These are phyloP conservation scores for Neoscytalidium dimidiatum DNA, from an alignment of 2,329 filamentous ascomycete species.

Conservation along the genomic window DNA sequence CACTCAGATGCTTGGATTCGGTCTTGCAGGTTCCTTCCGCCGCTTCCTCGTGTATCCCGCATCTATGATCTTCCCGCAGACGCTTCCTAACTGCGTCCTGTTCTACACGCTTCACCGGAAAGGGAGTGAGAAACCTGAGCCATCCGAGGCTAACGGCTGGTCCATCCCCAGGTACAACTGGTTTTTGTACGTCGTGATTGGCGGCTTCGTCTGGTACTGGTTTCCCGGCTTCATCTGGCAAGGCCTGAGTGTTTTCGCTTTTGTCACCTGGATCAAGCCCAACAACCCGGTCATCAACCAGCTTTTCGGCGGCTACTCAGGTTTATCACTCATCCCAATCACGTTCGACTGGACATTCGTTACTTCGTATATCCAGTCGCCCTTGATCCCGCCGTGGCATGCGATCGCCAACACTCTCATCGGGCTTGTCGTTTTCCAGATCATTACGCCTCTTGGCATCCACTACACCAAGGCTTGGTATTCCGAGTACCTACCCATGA, in stretches of 20 bases:
- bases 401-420: slow-evolving; percentile 64
- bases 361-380: slow-evolving; percentile 21
- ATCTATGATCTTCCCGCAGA: slow-evolving; percentile 30
- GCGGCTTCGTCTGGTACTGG: slow-evolving; percentile 30
- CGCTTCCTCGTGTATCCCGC: slow-evolving; percentile 30
- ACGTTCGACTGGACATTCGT: slow-evolving; percentile 39
- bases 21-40: slow-evolving; percentile 28
- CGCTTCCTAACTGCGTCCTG: slow-evolving; percentile 27
- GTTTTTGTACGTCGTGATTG: slow-evolving; percentile 27
- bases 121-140: not conserved
- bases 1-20: slow-evolving; percentile 23
- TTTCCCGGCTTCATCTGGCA: slow-evolving; percentile 28
- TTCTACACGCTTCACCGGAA: slow-evolving; percentile 28
- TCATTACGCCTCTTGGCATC: slow-evolving; percentile 28
- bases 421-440: slow-evolving; percentile 40
- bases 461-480: slow-evolving; percentile 66
- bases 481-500: slow-evolving; percentile 47
- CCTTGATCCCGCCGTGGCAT: slow-evolving; percentile 27
- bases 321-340: slow-evolving; percentile 22
- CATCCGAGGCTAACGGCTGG: slow-evolving; percentile 26
- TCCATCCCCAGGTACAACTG: slow-evolving; percentile 28
- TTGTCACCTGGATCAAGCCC: slow-evolving; percentile 29
- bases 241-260: slow-evolving; percentile 26
- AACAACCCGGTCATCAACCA: slow-evolving; percentile 31
- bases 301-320: slow-evolving; percentile 26